Evolutionary conservation across 306 rosid genomes (phyloP).

Genomic region (Prosopis cineraria): DNA sequence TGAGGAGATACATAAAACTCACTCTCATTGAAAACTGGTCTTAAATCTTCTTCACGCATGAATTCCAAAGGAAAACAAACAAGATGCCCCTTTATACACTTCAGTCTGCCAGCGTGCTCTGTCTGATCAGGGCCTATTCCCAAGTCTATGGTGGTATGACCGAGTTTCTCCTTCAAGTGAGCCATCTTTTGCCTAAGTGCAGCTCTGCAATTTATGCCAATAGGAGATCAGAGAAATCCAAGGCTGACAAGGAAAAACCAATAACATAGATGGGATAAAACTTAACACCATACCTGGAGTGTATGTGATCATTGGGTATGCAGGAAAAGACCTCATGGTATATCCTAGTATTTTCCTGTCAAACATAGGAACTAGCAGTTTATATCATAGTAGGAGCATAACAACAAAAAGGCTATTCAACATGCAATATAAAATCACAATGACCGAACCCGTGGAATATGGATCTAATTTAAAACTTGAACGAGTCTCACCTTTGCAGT

Average conservation of each 20-base stretch:
- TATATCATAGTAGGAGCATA: constrained; percentile 17
- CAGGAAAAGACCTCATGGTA: constrained; percentile 88
- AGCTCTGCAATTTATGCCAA: constrained; percentile 50
- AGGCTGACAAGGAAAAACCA: background rate
- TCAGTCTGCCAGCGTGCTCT: constrained; percentile 64
- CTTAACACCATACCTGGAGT: constrained; percentile 62
- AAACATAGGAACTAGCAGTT: constrained; percentile 9
- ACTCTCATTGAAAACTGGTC: constrained; percentile 93
- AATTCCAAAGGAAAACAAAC: constrained; percentile 92
- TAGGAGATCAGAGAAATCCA: background rate
- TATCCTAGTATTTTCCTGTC: constrained; percentile 77
- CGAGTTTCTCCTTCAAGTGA: constrained; percentile 69
- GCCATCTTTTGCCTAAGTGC: constrained; percentile 72
- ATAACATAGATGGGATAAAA: constrained; percentile 3
- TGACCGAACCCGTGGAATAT: background rate
- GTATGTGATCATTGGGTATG: constrained; percentile 83
- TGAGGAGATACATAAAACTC: constrained; percentile 88
- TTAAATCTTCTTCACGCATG: constrained; percentile 86
- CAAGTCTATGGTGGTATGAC: constrained; percentile 76
- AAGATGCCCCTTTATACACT: constrained; percentile 73
- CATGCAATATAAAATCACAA: constrained; percentile 10
- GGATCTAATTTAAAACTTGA: background rate
- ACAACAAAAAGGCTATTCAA: background rate
- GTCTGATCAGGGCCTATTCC: constrained; percentile 75
- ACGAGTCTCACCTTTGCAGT: constrained; percentile 79